A percentile compares a stretch with the other conserved stretches of the same genome.
These are phyloP conservation scores for Orbilia quercus DNA, from an alignment of 2,329 filamentous ascomycete genomes.

Conservation along the genomic window DNA sequence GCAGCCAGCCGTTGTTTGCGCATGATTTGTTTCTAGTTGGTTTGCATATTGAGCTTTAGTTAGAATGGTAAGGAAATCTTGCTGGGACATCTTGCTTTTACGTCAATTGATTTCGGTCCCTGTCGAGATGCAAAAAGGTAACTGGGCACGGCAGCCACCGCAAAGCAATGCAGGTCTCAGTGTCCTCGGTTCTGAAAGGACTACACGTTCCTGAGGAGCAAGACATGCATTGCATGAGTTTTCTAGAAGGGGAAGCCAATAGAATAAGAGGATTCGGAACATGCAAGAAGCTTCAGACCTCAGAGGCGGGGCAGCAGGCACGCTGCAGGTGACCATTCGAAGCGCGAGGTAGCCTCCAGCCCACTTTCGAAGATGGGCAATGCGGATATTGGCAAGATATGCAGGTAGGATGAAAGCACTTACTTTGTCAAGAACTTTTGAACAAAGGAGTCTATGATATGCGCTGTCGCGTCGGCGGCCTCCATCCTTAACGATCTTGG, in stretches of 20 bases:
- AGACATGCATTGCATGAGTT: conserved; percentile 45
- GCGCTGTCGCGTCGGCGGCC: conserved; percentile 18
- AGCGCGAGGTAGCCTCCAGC: too few species aligned
- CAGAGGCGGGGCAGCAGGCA: conserved; percentile 19
- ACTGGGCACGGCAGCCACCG: too few species aligned
- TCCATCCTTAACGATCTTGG: conserved; percentile 10
- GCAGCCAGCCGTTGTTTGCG: conserved; percentile 33
- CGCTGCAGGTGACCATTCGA: neutral
- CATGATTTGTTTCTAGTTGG: conserved; percentile 28
- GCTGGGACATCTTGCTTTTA: too few species aligned
- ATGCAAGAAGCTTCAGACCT: conserved; percentile 7
- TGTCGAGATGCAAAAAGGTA: too few species aligned
- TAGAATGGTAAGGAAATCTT: too few species aligned
- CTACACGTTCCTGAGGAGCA: conserved; percentile 33
- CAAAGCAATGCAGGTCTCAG: neutral
- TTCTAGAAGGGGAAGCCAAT: conserved; percentile 29
- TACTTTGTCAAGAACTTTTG: neutral
- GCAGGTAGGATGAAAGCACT: too few species aligned
- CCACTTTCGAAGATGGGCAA: too few species aligned
- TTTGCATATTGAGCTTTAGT: neutral
- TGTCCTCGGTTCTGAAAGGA: neutral
- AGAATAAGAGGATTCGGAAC: conserved; percentile 8
- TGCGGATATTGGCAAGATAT: too few species aligned
- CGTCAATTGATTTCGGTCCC: too few species aligned
- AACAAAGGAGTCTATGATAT: conserved; percentile 12